Base-by-base conservation (phyloP, 352 stramenopile species). In the Pythium myriotylum region DNA sequence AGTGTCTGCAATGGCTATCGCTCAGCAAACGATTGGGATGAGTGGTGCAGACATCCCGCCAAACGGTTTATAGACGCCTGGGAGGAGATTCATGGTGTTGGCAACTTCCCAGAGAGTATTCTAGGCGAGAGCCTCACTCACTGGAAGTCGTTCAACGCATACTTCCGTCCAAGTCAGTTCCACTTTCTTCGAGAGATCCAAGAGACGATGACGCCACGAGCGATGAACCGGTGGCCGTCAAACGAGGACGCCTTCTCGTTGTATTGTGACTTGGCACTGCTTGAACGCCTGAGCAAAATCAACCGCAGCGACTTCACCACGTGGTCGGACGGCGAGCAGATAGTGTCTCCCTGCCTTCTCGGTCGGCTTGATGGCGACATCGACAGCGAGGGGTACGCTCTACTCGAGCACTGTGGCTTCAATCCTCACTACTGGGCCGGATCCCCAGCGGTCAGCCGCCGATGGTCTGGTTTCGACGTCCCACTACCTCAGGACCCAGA, bases 241-340 rank as follows among this genome's bases (percentile, higher is more conserved):
- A 22, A 54, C 14, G 48, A 53, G 19, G 33, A 45, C 12, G 26
- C 57, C 10, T 58, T 48, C 37, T 52, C 57, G 46, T 26, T 64
- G 23, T 57, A 51, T 29, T 29, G 19, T 20, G 48, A 65, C 29
- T 33, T 58, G 37, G 13, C 26, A 14, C 23, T 57, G 0, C 47
- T 65, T 1, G 24, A 54, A 26, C 27, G 47, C 23, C 5, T 35
- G 29, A 10, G 5, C 29, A 35, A 5, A 35, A 22, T 58, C 17
- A n/a, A 27, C 35, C n/a, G 16, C 5, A n/a, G 22, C 14, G 19
- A 33, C 17, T 50, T 54, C 29, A 10, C 35, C 23, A 56, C 49
- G 20, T 33, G 29, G 10, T 62, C 54, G 26, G 27, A 62, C 19
- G 54, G 54, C 29, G 29, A 49, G 16, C 55, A 55, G 37, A 39